Conservation (phyloP, 2,329 filamentous ascomycete genomes). For the Colletotrichum navitas region DNA sequence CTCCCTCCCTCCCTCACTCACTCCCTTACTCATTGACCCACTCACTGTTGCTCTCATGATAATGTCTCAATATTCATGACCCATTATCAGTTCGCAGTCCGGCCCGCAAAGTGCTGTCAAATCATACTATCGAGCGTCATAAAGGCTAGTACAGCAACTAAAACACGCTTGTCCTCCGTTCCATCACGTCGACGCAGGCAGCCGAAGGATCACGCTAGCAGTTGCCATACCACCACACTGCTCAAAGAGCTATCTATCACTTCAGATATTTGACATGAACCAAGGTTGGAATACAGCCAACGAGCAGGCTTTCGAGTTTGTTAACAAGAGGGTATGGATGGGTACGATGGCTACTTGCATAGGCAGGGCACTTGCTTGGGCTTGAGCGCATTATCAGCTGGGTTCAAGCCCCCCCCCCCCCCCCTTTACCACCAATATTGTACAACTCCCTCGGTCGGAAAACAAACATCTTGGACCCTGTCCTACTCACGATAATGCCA, state of each 20-base stretch:
- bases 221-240: no score
- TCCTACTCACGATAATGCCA: no score
- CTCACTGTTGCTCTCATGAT: background rate
- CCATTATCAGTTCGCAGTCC: background rate
- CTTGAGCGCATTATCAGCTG: background rate
- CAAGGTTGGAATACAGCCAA: background rate
- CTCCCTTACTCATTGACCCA: background rate
- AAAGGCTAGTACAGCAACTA: background rate
- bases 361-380: no score
- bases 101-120: background rate
- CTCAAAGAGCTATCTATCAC: background rate
- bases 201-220: background rate
- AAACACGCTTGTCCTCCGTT: background rate
- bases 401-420: background rate
- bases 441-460: background rate
- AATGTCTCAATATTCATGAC: background rate
- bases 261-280: background rate
- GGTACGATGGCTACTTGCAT: background rate
- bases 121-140: background rate
- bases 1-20: constrained; percentile 5
- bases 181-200: background rate
- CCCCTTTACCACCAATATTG: background rate
- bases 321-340: background rate
- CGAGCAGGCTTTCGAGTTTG: background rate
- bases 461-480: background rate